Evolutionary conservation across 225 moss, liverwort and hornwort species (phyloP), one percentile per base, ranked within the genome.

Genomic region (Neckera pumila): DNA sequence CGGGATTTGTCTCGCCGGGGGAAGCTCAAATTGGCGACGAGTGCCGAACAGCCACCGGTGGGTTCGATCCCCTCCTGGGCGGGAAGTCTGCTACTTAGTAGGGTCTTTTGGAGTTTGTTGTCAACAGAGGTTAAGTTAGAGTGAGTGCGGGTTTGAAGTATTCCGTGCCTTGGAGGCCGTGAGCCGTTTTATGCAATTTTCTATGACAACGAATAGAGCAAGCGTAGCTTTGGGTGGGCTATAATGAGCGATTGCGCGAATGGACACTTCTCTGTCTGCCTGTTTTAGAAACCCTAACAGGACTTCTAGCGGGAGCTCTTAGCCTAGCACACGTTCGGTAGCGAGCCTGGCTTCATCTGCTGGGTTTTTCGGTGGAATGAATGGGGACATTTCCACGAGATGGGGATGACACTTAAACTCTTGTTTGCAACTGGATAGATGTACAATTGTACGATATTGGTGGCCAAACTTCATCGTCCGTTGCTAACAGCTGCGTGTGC

Each of bases 11-110:
- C 83, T 87, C 90, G 93, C 51, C 89, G 94, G 81, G 94, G 94
- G 66, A 94, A 94, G 88, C 90, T 94, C 76, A 94, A 91, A 80
- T 85, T 89, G 92, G 87, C 93, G 26, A 63, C 70, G 19, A 70
- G 59, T 38, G 82, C 85, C 47, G 58, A 89, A 5, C 85, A 86
- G 42, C 73, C 77, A 58, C 94, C 92, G 92, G 92, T 93, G 59
- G 87, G 91, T 92, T 71, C 40, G 60, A 69, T 74, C 33, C 60
- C 57, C 51, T 67, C 66, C 69, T 45, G 53, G 49, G 7, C 58
- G 49, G 49, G 33, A 47, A 81, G 51, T 45, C 40, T 33, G 82
- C 36, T 49, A 30, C 28, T 49, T 65, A 45, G 49, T 13, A 7
- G 19, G 33, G 43, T 81, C 61, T 47, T 16, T 12, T 45, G 27